Evolutionary conservation across 2,329 filamentous ascomycete species (phyloP).

Genomic region (Neonectria hederae): DNA sequence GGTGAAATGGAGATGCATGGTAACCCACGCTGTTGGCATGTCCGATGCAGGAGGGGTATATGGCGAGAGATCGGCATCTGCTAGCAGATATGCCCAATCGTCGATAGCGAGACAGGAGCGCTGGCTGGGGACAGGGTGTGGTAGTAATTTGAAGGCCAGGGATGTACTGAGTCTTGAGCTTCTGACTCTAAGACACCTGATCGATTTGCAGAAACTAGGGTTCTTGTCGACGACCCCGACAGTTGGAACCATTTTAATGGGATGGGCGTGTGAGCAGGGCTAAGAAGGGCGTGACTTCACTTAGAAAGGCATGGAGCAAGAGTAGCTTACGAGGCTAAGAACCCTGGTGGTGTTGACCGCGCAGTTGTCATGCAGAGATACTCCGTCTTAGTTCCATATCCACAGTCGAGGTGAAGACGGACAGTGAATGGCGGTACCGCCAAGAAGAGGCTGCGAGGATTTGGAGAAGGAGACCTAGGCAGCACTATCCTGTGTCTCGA

Average conservation of each 20-base stretch:
- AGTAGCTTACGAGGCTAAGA: neutral
- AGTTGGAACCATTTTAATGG: neutral
- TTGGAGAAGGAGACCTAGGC: neutral
- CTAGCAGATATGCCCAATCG: slow-evolving; percentile 19
- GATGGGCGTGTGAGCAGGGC: neutral
- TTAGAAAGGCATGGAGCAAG: neutral
- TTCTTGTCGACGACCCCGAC: neutral
- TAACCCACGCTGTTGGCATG: slow-evolving; percentile 19
- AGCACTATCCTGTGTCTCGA: neutral
- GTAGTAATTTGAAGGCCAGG: slow-evolving; percentile 8
- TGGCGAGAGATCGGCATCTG: slow-evolving; percentile 34
- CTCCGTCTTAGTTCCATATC: neutral
- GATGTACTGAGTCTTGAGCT: slow-evolving; percentile 8
- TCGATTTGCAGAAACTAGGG: neutral
- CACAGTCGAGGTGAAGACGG: neutral
- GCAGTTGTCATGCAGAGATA: neutral
- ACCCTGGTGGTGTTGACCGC: neutral
- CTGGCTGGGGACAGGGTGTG: slow-evolving; percentile 13
- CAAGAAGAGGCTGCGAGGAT: neutral
- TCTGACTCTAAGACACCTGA: neutral
- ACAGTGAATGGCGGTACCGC: neutral
- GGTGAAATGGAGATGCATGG: slow-evolving; percentile 24
- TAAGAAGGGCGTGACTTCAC: neutral
- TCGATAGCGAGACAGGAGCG: slow-evolving; percentile 20
- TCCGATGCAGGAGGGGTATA: slow-evolving; percentile 25